Percentiles rank a stretch among this genome's conserved stretches.
These are phyloP conservation scores for Flaveria bidentis DNA, from an alignment of 129 eudicot species.

Conservation along the genomic window DNA sequence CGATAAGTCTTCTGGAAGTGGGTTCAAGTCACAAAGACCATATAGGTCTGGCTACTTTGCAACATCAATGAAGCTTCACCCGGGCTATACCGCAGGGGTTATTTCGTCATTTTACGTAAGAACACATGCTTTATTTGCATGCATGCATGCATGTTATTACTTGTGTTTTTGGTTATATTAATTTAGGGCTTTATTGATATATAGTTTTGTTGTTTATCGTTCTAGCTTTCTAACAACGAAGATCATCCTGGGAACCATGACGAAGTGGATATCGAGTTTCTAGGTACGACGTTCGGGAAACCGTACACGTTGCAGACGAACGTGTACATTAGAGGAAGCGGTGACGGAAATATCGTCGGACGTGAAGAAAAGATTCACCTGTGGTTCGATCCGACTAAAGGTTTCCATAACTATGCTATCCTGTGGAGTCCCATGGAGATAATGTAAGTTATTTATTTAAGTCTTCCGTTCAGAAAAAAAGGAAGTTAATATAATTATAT, in stretches of 20 bases:
- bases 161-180: neutral
- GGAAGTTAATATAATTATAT: no score
- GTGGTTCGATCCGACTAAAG: conserved; percentile 85
- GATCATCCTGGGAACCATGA: conserved; percentile 78
- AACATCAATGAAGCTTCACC: conserved; percentile 73
- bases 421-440: conserved; percentile 78
- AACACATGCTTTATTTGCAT: neutral
- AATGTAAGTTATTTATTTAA: conserved; percentile 48
- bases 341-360: conserved; percentile 71
- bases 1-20: conserved; percentile 77
- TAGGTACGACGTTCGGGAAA: conserved; percentile 73
- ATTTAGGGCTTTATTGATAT: neutral
- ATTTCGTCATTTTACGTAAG: conserved; percentile 79
- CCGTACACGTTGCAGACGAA: conserved; percentile 82
- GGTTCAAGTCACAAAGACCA: conserved; percentile 61
- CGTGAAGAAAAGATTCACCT: conserved; percentile 79
- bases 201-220: neutral
- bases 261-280: conserved; percentile 80
- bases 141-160: conserved; percentile 21
- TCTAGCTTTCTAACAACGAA: conserved; percentile 73
- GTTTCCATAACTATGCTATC: conserved; percentile 79
- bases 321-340: conserved; percentile 84
- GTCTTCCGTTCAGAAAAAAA: no score
- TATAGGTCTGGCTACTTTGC: conserved; percentile 77
- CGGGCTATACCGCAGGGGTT: conserved; percentile 91